Conservation (phyloP, 768 basidiomycete genomes). For the Podaxis sp. region DNA sequence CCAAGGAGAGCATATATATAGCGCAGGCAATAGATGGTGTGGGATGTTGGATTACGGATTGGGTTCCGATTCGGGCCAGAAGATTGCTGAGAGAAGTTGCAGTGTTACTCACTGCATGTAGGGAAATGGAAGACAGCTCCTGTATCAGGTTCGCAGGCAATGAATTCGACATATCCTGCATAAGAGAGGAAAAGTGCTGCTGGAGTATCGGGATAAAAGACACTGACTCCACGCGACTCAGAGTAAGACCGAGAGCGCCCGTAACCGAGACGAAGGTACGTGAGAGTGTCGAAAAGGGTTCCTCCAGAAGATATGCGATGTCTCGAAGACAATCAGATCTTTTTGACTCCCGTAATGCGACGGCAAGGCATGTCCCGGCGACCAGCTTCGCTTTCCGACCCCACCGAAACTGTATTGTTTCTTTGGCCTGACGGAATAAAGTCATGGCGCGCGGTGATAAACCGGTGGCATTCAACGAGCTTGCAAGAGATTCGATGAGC, state of each 20-base stretch:
- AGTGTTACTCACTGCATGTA: conserved; percentile 43
- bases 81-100: conserved; percentile 46
- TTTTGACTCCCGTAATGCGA: conserved; percentile 70
- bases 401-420: conserved; percentile 62
- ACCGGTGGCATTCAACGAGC: conserved; percentile 58
- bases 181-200: conserved; percentile 43
- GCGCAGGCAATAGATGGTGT: conserved; percentile 63
- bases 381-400: conserved; percentile 69
- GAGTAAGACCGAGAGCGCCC: conserved; percentile 51
- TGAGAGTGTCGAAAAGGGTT: conserved; percentile 48
- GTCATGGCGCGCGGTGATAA: conserved; percentile 63
- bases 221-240: conserved; percentile 56
- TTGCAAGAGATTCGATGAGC: conserved; percentile 61
- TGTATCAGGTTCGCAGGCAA: conserved; percentile 37
- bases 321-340: conserved; percentile 68
- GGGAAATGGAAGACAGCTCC: conserved; percentile 38
- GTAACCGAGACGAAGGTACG: conserved; percentile 55
- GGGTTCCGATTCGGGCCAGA: conserved; percentile 33
- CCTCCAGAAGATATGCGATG: conserved; percentile 66
- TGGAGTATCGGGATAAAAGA: conserved; percentile 59
- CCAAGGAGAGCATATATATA: conserved; percentile 65
- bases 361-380: conserved; percentile 67
- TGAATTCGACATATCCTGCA: conserved; percentile 28
- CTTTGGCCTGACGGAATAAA: conserved; percentile 71
- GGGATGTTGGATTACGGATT: conserved; percentile 35